Percentiles rank a stretch among this genome's conserved stretches.
phyloP scores from a whole-genome alignment of 805 yeast genomes.

The Cyberlindnera saturnus region DNA sequence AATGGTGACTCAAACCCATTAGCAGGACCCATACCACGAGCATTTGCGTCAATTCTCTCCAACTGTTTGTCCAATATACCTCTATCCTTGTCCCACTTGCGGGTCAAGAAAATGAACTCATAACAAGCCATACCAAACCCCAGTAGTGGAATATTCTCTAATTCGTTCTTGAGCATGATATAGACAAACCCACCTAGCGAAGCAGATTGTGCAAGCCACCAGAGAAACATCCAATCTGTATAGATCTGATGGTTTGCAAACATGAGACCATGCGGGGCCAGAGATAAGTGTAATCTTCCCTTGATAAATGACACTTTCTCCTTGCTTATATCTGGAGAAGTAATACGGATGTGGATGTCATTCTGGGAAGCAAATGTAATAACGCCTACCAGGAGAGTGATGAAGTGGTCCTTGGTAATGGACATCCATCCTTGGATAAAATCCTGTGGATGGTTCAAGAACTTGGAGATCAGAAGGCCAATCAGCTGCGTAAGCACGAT shows the following conservation, averaged over 20 bases:
- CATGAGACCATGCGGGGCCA: constrained; percentile 51
- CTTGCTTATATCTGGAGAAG: constrained; percentile 32
- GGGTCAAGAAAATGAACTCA: constrained; percentile 69
- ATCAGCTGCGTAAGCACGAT: constrained; percentile 42
- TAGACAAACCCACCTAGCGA: constrained; percentile 56
- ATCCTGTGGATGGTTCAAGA: constrained; percentile 27
- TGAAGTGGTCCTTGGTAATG: constrained; percentile 52
- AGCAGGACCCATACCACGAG: constrained; percentile 50
- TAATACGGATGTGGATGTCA: constrained; percentile 46
- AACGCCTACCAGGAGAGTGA: constrained; percentile 46
- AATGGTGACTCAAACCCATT: constrained; percentile 26
- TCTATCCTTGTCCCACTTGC: constrained; percentile 84
- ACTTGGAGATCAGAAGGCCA: constrained; percentile 21
- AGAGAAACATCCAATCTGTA: constrained; percentile 86
- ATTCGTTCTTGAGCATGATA: constrained; percentile 74
- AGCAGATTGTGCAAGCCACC: constrained; percentile 79
- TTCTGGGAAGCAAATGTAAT: constrained; percentile 37
- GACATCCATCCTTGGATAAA: constrained; percentile 38
- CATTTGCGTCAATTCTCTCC: constrained; percentile 51
- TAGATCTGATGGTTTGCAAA: constrained; percentile 93
- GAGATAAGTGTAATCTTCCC: constrained; percentile 15
- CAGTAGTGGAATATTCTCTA: constrained; percentile 61
- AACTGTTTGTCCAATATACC: constrained; percentile 49
- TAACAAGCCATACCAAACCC: constrained; percentile 84
- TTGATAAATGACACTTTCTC: constrained; percentile 5